Evolutionary conservation across 108 stramenopile genomes (phyloP).

Genomic region (Ochromonas danica): DNA sequence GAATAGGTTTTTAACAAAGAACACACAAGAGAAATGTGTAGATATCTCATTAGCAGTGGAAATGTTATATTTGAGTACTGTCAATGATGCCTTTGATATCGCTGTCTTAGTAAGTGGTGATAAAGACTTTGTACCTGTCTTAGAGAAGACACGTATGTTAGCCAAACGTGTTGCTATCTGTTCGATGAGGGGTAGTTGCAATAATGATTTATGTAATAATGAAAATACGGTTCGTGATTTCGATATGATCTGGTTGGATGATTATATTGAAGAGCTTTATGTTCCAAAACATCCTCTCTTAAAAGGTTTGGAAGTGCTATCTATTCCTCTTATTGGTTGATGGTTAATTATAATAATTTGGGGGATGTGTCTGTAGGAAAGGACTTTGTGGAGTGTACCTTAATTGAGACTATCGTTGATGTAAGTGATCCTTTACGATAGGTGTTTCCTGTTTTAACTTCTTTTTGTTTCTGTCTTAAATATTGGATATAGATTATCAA

Average conservation of each 20-base stretch:
- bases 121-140: constrained; percentile 79
- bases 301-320: no score
- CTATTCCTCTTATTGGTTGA: no score
- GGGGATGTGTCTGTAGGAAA: no score
- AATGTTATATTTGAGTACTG: constrained; percentile 78
- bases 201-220: constrained; percentile 62
- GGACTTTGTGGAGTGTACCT: no score
- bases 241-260: not conserved
- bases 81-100: constrained; percentile 75
- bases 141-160: constrained; percentile 73
- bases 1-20: constrained; percentile 64
- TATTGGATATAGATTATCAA: no score
- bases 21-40: constrained; percentile 75
- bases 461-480: no score
- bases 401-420: no score
- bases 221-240: not conserved
- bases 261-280: not conserved
- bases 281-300: no score
- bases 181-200: constrained; percentile 64
- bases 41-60: constrained; percentile 83
- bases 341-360: no score
- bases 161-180: constrained; percentile 70
- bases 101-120: constrained; percentile 76
- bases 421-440: no score
- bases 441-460: no score